Conservation (phyloP, 106 monocot genomes). For the Acorus gramineus region DNA sequence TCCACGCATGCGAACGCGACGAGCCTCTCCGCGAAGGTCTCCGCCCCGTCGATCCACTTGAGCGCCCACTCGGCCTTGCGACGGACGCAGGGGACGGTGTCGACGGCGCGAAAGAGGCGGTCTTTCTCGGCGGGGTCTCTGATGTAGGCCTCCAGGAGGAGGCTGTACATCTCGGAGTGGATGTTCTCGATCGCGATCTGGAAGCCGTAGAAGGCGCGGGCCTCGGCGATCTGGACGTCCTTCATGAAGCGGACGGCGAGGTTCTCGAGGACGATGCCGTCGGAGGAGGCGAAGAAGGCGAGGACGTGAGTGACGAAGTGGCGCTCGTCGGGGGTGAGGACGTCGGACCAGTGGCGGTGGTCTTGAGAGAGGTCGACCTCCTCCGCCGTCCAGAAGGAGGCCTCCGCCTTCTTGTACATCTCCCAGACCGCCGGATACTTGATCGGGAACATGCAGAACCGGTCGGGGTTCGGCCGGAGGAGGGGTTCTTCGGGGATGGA, state of each 20-base stretch:
- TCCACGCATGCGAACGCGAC: constrained; percentile 33
- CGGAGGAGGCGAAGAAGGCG: constrained; percentile 89
- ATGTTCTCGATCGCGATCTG: constrained; percentile 83
- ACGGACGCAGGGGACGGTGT: constrained; percentile 19
- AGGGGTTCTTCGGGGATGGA: constrained; percentile 48
- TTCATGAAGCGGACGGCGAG: constrained; percentile 41
- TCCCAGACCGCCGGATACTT: constrained; percentile 77
- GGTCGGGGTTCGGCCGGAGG: constrained; percentile 49
- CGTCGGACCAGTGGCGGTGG: constrained; percentile 44
- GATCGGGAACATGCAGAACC: constrained; percentile 97
- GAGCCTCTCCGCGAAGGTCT: constrained; percentile 23
- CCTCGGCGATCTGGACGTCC: constrained; percentile 39
- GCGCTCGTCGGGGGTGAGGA: constrained; percentile 62
- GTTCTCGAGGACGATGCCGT: constrained; percentile 66
- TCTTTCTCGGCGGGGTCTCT: constrained; percentile 15
- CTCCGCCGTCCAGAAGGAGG: constrained; percentile 95
- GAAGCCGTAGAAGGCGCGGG: constrained; percentile 45
- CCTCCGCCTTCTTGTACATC: constrained; percentile 93
- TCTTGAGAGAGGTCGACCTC: constrained; percentile 84
- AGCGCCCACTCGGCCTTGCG: constrained; percentile 30
- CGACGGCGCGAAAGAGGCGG: constrained; percentile 26
- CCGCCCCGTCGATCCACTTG: constrained; percentile 20
- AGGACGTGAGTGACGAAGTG: constrained; percentile 89
- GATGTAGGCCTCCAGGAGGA: constrained; percentile 31
- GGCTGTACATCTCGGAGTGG: constrained; percentile 43